Evolutionary conservation across 495 filamentous ascomycete genomes (phyloP), one percentile per base, ranked within the genome.

Genomic region (Geoglossum glabrum): DNA sequence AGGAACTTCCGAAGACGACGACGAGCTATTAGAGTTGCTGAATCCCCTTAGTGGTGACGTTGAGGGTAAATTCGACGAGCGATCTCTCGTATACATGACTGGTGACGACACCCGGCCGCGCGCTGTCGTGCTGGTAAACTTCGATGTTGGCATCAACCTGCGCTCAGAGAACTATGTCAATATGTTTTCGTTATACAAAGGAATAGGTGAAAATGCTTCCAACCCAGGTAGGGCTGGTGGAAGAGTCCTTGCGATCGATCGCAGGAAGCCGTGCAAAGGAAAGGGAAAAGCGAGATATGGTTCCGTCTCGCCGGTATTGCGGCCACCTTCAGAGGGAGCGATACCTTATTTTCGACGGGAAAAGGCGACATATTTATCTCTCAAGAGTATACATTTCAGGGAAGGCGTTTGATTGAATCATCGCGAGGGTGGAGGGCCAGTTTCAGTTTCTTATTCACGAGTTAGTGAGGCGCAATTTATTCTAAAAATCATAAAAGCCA

Each of bases 121-220:
- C 26, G 73, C 75, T 0, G 62, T 87, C 31, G 68, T 85, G 8
- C 72, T 84, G 38, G 64, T 87, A 54, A 80, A 74, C 36, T 87
- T 83, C 62, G 82, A 87, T 61, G 76, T 82, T 0, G 61, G 70
- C 3, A 68, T 76, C 40, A 50, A 50, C 19, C 46, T 50, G 17
- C 21, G 21, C 46, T 50, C 46, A n/a, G 21, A 25, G 7, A 11
- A 50, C 46, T 3, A 50, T 28, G 46, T 1, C 13, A 25, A 25
- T 1, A 50, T 21, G 8, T 8, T 40, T 40, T 40, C 17, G 36
- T 25, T 15, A 15, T 8, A 25, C 3, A 50, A 50, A 28, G 46
- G 46, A 25, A n/a, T 50, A 3, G 46, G 46, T 8, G 46, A 50
- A n/a, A 23, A 11, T 9, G 46, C 46, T 2, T 23, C 46, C 2